phyloP scores from a whole-genome alignment of 2,329 filamentous ascomycete genomes.

The Colletotrichum acutatum region DNA sequence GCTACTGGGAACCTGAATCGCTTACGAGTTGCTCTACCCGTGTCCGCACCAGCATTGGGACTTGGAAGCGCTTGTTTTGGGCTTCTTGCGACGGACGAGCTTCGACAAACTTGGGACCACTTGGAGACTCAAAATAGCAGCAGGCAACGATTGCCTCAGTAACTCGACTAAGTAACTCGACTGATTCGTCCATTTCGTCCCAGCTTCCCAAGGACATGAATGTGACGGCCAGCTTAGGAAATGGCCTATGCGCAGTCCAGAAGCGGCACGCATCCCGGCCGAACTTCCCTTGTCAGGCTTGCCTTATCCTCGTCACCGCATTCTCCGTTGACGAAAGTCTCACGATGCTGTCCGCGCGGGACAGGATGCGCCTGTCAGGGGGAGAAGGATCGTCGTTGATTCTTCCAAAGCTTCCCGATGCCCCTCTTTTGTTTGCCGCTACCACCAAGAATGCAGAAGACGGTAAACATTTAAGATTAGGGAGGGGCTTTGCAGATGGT shows the following conservation, averaged over 20 bases:
- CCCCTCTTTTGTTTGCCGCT: constrained; percentile 32
- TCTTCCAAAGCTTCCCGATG: constrained; percentile 27
- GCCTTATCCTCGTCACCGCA: constrained; percentile 17
- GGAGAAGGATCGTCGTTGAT: constrained; percentile 23
- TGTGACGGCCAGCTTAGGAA: constrained; percentile 10
- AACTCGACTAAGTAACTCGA: not conserved
- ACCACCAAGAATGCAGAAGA: constrained; percentile 24
- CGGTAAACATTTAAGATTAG: constrained; percentile 38
- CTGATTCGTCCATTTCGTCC: constrained; percentile 23
- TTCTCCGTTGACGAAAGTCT: constrained; percentile 25
- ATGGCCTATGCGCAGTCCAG: constrained; percentile 20
- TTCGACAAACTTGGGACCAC: not conserved
- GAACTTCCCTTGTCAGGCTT: constrained; percentile 3
- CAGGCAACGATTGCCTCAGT: constrained; percentile 13
- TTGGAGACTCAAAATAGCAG: constrained; percentile 29
- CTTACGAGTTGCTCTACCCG: not conserved
- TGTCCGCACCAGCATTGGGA: not conserved
- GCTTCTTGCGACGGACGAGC: constrained; percentile 12
- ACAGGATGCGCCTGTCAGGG: constrained; percentile 35
- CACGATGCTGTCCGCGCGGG: constrained; percentile 20
- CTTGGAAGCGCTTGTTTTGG: constrained; percentile 6
- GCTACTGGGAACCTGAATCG: not conserved
- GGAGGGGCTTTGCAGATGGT: constrained; percentile 36
- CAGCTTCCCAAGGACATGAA: constrained; percentile 9
- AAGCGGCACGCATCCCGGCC: constrained; percentile 15